Base-by-base conservation (phyloP, 257 asterid species). In the Solanum piurae region DNA sequence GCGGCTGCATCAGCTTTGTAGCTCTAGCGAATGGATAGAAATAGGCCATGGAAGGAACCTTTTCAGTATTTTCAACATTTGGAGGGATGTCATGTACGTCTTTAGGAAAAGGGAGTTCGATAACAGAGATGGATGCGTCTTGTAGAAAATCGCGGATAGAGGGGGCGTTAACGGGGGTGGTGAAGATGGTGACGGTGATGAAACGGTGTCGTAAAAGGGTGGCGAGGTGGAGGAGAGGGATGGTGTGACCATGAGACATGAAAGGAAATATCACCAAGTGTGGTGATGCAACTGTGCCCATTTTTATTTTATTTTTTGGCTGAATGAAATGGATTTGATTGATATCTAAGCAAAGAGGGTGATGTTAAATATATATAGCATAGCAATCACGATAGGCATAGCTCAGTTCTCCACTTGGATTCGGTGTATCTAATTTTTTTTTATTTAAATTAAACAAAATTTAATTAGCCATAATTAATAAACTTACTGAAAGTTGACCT, bases 241-340 rank as follows among this genome's bases (percentile, higher is more conserved):
- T 93, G 87, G 92, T 94, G 89, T 95, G 98, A 86, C 97, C 98
- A 83, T 92, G 92, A 13, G 99, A 74, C 92, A 94, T 89, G 92
- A 95, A 94, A 10, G 98, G 96, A 90, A 95, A 93, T 46, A 96
- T 90, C 6, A 88, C 93, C 49, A 96, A 95, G 90, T 94, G 98
- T 38, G 95, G 92, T 12, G 89, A 29, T 11, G 90, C 69, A 25
- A 69, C 84, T 14, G 93, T 90, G 21, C 89, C 96, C 98, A 95
- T 95, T 2, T 1, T 14, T 6, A 13, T 75, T 1, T 5, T 14
- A n/a, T 4, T 5, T 11, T 44, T 4, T 40, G 68, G 12, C 1
- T 0, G 44, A 77, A 42, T 40, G 37, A 42, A 44, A 5, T 79
- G 42, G 10, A 80, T 16, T 80, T 80, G 27, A 18, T 80, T 46